A percentile compares a stretch with the other conserved stretches of the same genome.
Evolutionary conservation across 2,329 filamentous ascomycete genomes (phyloP).

Genomic region (Hyphodiscus sp.): DNA sequence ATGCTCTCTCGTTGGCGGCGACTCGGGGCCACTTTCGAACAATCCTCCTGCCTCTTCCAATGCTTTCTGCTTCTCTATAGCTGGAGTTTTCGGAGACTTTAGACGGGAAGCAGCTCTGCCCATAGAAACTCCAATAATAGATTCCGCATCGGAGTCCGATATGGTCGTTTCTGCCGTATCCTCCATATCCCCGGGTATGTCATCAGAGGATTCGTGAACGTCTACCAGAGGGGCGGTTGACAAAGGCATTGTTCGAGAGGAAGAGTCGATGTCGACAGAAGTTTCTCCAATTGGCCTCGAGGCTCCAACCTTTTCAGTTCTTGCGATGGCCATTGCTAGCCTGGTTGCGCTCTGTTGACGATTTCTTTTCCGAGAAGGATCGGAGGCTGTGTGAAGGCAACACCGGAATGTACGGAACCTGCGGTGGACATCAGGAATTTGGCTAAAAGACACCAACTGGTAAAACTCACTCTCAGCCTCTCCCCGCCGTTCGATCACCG

Average conservation of each 20-base stretch:
- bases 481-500: not conserved
- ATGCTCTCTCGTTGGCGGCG: slow-evolving; percentile 19
- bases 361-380: not conserved
- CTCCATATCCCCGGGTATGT: slow-evolving; percentile 17
- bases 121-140: slow-evolving; percentile 53
- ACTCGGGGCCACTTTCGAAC: slow-evolving; percentile 32
- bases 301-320: not conserved
- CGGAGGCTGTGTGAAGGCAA: not conserved
- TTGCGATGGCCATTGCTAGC: not conserved
- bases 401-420: slow-evolving; percentile 2
- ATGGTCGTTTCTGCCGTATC: slow-evolving; percentile 18
- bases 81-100: slow-evolving; percentile 47
- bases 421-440: not conserved
- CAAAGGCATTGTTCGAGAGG: not conserved
- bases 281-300: not conserved
- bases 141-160: slow-evolving; percentile 48
- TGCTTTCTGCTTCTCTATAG: slow-evolving; percentile 50
- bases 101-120: slow-evolving; percentile 50
- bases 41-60: slow-evolving; percentile 40
- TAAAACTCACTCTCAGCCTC: not conserved
- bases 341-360: not conserved
- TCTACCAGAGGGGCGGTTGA: slow-evolving; percentile 7
- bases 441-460: not conserved
- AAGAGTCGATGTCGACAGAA: not conserved
- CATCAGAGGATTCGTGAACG: slow-evolving; percentile 7